Evolutionary conservation across 1,284 basidiomycete genomes (phyloP), one percentile per base, ranked within the genome.

Genomic region (Cystobasidiaceae sp.): DNA sequence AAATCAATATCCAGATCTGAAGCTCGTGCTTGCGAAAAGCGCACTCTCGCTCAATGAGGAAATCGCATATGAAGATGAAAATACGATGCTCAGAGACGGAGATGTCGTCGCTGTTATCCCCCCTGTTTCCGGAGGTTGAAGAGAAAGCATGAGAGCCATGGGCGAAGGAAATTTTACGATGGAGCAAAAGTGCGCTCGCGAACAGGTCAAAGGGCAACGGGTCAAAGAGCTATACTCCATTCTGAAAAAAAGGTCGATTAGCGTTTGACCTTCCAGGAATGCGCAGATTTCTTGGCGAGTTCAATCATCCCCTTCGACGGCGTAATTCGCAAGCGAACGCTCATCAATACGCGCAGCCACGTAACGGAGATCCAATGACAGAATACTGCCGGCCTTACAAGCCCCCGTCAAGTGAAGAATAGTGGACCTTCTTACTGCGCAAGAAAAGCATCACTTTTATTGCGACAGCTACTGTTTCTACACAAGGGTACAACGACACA

Each of bases 81-180:
- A 75, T 8, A 60, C 82, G n/a, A 62, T 78, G 13, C 74, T 90
- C 46, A 80, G 76, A 41, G 86, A 86, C 8, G 88, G 87, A 13
- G 87, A 90, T 74, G 86, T 88, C 71, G 83, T 90, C 3, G 88
- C 85, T 21, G 81, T 89, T 32, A 90, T 91, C 50, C 87, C 86
- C 70, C 89, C 87, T 4, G 88, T 90, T 0, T 88, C 86, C 58
- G 89, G 89, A 5, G 87, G 87, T 25, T 89, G 69, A 76, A 21
- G 17, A 11, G n/a, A 23, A 2, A 45, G 19, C 55, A n/a, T 25
- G 34, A 11, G n/a, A 17, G n/a, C 19, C 5, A 15, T 8, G 3
- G 23, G n/a, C 6, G 32, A 9, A 13, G 4, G 9, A 9, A n/a
- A 39, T n/a, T 9, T 9, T 39, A 39, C n/a, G 9, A n/a, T 39